Base-by-base conservation (phyloP, 169 alveolate genomes). In the Eimeria praecox region DNA sequence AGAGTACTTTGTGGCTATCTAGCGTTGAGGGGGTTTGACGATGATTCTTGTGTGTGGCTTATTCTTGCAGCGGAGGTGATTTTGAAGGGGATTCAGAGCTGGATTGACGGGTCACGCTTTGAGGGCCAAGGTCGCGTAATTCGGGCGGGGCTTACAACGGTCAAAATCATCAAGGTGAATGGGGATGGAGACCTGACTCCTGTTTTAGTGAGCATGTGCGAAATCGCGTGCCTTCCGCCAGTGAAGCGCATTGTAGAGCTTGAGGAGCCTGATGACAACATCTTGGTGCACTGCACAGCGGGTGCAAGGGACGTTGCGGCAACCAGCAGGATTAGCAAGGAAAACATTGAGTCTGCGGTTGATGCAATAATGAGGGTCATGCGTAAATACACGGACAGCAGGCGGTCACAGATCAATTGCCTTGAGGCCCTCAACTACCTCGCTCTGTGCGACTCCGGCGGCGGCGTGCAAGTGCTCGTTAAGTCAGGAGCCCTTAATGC, bases 181-280 rank as follows among this genome's bases (percentile, higher is more conserved):
- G 95, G 97, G 33, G 90, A 92, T 35, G 94, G 95, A 75, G 96
- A 94, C 8, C 77, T 96, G 62, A 96, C 96, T 56, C 96, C 97
- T 40, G 92, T 95, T 20, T 62, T 97, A 56, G 96, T 52, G 10
- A 73, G 97, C 40, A 95, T 96, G 96, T 97, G 97, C 93, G 97
- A 97, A 59, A 54, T 95, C n/a, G 97, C 98, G 64, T 97, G 98
- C 92, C 86, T 97, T 59, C 90, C 98, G 0, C 96, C 91, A 66
- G 98, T 97, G 95, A 98, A 97, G 95, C 97, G 98, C 78, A 92
- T 98, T 54, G 97, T 97, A 40, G 99, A 98, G 87, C 96, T 97
- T 20, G 98, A 98, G 88, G 98, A 97, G 86, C 97, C 98, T 18
- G 99, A 98, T 75, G 98, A 97, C 97, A 98, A 98, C 96, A 96